These are phyloP conservation scores for Kernera saxatilis DNA, from an alignment of 345 rosid species.

Conservation along the genomic window DNA sequence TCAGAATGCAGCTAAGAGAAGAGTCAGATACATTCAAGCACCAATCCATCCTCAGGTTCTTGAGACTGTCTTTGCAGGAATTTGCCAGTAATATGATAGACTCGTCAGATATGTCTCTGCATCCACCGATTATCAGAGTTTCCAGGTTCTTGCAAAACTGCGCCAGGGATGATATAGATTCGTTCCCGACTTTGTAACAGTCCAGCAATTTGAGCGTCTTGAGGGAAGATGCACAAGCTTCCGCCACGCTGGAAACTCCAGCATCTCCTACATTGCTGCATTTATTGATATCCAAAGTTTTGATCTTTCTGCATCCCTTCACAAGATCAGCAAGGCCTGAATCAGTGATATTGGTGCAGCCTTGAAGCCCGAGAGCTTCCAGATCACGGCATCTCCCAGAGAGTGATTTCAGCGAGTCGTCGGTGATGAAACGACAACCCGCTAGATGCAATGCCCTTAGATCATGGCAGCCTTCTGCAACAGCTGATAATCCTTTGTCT, in stretches of 20 bases:
- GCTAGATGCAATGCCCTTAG: constrained; percentile 58
- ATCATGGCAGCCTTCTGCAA: constrained; percentile 72
- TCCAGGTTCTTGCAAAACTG: constrained; percentile 62
- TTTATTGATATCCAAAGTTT: constrained; percentile 64
- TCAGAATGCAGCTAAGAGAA: constrained; percentile 56
- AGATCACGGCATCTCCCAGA: constrained; percentile 54
- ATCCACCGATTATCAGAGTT: constrained; percentile 78
- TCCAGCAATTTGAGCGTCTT: constrained; percentile 74
- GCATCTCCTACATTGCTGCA: constrained; percentile 72
- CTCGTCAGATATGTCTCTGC: constrained; percentile 61
- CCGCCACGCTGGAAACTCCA: constrained; percentile 60
- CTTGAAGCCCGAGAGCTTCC: constrained; percentile 65
- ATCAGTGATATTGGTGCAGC: constrained; percentile 68
- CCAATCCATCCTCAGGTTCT: constrained; percentile 90
- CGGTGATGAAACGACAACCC: constrained; percentile 65
- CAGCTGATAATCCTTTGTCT: constrained; percentile 70
- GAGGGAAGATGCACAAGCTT: constrained; percentile 60
- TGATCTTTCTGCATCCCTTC: constrained; percentile 56
- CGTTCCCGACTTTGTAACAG: constrained; percentile 71
- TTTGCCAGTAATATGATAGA: constrained; percentile 55
- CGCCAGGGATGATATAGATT: constrained; percentile 56
- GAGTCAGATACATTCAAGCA: constrained; percentile 72
- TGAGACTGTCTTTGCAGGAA: constrained; percentile 59
- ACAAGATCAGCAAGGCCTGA: constrained; percentile 64
- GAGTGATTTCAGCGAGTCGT: constrained; percentile 44